Percentiles rank a stretch among this genome's conserved stretches.
Conservation (phyloP, 1,139 yeast genomes). For the Williopsis jadinii region DNA sequence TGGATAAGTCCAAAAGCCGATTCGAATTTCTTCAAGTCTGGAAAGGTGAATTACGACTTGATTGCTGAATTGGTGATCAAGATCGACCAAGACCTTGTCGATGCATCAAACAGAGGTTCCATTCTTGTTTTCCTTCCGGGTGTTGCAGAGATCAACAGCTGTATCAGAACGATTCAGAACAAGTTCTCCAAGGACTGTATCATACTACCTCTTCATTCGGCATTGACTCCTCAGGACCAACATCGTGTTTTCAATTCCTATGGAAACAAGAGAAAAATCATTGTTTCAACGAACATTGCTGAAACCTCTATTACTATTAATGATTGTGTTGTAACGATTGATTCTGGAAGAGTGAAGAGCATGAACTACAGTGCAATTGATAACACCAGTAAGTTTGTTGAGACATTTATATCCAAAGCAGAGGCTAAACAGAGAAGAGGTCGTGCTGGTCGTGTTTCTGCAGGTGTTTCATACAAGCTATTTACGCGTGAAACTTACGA, state of each 20-base stretch:
- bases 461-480: slow-evolving; percentile 76
- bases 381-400: slow-evolving; percentile 67
- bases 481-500: slow-evolving; percentile 58
- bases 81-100: slow-evolving; percentile 41
- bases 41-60: slow-evolving; percentile 69
- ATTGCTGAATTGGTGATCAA: slow-evolving; percentile 48
- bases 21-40: slow-evolving; percentile 53
- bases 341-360: slow-evolving; percentile 79
- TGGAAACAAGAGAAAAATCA: slow-evolving; percentile 57
- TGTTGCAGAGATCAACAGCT: slow-evolving; percentile 72
- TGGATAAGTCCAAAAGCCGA: slow-evolving; percentile 50
- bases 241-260: slow-evolving; percentile 63
- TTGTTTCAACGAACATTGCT: slow-evolving; percentile 86
- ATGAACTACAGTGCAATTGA: slow-evolving; percentile 61
- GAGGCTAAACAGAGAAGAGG: slow-evolving; percentile 93
- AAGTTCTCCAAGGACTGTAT: slow-evolving; percentile 24
- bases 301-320: slow-evolving; percentile 90
- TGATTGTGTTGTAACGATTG: slow-evolving; percentile 89
- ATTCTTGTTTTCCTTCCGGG: slow-evolving; percentile 87
- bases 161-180: slow-evolving; percentile 31
- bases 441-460: slow-evolving; percentile 94
- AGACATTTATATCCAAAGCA: slow-evolving; percentile 84
- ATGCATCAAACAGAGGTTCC: slow-evolving; percentile 51
- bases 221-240: slow-evolving; percentile 78
- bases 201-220: slow-evolving; percentile 78